These are phyloP conservation scores for Hemisphaericaspora subhashii DNA, from an alignment of 1,139 yeast species.

Conservation along the genomic window DNA sequence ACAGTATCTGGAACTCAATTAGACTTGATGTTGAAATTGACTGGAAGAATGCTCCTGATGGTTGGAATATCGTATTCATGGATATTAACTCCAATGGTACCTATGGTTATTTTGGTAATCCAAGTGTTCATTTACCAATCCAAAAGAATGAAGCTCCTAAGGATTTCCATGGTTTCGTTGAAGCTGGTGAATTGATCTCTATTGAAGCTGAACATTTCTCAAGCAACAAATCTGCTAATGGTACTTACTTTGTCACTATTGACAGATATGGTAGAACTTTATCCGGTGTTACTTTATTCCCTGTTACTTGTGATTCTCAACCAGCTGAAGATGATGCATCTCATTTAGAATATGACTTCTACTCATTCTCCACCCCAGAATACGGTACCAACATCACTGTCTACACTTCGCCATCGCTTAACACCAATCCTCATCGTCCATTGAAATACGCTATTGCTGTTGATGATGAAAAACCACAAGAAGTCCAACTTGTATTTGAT, in stretches of 20 bases:
- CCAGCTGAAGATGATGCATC: constrained; percentile 11
- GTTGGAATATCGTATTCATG: constrained; percentile 13
- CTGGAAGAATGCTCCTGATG: constrained; percentile 17
- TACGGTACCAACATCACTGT: constrained; percentile 17
- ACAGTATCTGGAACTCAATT: constrained; percentile 16
- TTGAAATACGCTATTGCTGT: constrained; percentile 17
- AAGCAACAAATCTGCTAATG: constrained; percentile 11
- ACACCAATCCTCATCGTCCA: constrained; percentile 16
- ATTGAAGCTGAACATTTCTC: constrained; percentile 18
- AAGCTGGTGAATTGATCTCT: constrained; percentile 16
- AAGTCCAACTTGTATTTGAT: constrained; percentile 15
- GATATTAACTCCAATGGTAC: constrained; percentile 15
- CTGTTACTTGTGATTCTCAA: constrained; percentile 17
- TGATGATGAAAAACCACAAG: constrained; percentile 17
- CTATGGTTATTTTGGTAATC: constrained; percentile 12
- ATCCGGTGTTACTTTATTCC: constrained; percentile 18
- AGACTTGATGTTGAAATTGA: constrained; percentile 15
- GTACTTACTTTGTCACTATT: constrained; percentile 11
- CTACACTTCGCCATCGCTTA: constrained; percentile 16
- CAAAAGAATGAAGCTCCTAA: constrained; percentile 14
- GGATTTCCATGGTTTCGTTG: constrained; percentile 14
- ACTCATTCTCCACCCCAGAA: constrained; percentile 15
- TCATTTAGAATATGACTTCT: constrained; percentile 18
- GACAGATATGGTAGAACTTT: constrained; percentile 16
- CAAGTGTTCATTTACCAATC: constrained; percentile 15